Evolutionary conservation across 2,329 filamentous ascomycete species (phyloP), one percentile per base, ranked within the genome.

Genomic region (Pseudocercospora fuligena): DNA sequence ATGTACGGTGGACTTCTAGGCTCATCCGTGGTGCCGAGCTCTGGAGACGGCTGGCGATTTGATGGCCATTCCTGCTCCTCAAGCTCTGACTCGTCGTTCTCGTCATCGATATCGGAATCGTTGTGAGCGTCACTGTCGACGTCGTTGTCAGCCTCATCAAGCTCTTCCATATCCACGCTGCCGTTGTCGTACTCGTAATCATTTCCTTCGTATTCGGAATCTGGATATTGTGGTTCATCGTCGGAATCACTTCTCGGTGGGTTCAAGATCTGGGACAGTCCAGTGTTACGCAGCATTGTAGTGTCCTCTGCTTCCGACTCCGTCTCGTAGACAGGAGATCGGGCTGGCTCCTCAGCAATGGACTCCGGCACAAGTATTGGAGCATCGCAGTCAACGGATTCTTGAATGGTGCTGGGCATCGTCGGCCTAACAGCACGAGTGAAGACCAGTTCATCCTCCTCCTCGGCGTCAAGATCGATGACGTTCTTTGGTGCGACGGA

Each of bases 231-330:
- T 19, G 40, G 40, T 43, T 43, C 60, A 40, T 65, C 8, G 7
- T 54, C 60, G 19, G 66, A 61, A 43, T 33, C 66, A 19, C 60
- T 67, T 46, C 60, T 64, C 16, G 63, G 66, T 14, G 72, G 70
- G 19, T 59, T 66, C 62, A 72, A 66, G 63, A 76, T 72, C 51
- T 73, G 67, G 8, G 58, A 57, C 14, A 69, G 62, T 6, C 64
- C 69, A 21, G 64, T 66, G 57, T 65, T 67, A 8, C 61, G 29
- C 25, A 36, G 33, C 12, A 46, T 23, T 21, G 60, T 27, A 40
- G 33, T 47, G 19, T 36, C 56, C n/a, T 61, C 61, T 12, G 58
- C 54, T 16, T 62, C 64, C 40, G 61, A 27, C 25, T 49, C 46
- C 21, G 27, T 60, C 58, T 47, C 27, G 33, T 61, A 8, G 62